These are phyloP conservation scores for Xylariaceae sp. DNA, from an alignment of 2,329 filamentous ascomycete species.

Conservation along the genomic window DNA sequence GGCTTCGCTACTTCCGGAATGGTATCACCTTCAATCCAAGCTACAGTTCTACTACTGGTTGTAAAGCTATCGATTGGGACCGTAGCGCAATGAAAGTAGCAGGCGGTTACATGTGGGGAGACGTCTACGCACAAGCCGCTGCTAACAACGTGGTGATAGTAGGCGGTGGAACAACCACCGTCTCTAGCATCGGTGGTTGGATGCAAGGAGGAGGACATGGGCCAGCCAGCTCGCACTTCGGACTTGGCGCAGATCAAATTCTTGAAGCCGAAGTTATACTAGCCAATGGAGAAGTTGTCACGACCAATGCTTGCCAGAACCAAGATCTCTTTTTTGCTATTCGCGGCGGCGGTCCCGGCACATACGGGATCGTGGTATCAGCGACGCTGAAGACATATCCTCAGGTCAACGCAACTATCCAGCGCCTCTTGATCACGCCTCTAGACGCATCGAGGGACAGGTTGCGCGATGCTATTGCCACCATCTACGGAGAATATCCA, in stretches of 20 bases:
- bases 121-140: not conserved
- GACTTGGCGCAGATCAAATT: not conserved
- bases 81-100: not conserved
- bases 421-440: not conserved
- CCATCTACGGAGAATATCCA: not conserved
- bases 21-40: not conserved
- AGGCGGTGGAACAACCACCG: not conserved
- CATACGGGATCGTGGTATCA: not conserved
- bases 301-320: not conserved
- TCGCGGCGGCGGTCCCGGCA: not conserved
- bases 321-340: not conserved
- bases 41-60: not conserved
- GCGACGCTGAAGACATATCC: not conserved
- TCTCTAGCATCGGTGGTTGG: not conserved
- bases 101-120: not conserved
- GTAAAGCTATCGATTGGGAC: not conserved
- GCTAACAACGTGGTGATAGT: not conserved
- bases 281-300: not conserved
- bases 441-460: not conserved
- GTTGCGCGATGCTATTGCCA: not conserved
- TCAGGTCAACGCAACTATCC: not conserved
- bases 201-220: not conserved
- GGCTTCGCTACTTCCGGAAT: not conserved
- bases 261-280: not conserved
- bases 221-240: not conserved